Conservation (phyloP, 768 basidiomycete genomes). For the Royoungia palumana region DNA sequence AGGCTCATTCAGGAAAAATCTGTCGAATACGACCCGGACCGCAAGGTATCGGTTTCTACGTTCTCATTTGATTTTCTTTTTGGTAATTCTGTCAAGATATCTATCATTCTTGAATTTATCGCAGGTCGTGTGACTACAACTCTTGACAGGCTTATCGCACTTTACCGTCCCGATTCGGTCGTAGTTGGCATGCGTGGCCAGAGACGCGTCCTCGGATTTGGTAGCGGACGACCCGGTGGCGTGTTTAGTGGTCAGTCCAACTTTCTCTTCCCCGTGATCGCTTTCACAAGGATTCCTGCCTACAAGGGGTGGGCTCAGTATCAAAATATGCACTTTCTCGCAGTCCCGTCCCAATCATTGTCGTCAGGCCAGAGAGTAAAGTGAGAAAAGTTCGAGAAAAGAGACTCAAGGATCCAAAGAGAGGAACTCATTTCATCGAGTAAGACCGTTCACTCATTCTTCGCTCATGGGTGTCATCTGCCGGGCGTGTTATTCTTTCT, state of each 20-base stretch:
- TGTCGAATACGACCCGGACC: slow-evolving; percentile 69
- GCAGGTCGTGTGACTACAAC: slow-evolving; percentile 87
- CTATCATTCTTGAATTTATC: slow-evolving; percentile 90
- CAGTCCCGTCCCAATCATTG: slow-evolving; percentile 94
- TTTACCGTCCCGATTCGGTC: slow-evolving; percentile 88
- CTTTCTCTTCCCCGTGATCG: not conserved
- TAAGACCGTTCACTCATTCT: slow-evolving; percentile 20
- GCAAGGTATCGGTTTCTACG: slow-evolving; percentile 51
- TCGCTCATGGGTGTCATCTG: not conserved
- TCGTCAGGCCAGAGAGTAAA: slow-evolving; percentile 87
- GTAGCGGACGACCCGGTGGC: slow-evolving; percentile 26
- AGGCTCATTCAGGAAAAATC: slow-evolving; percentile 75
- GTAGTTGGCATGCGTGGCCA: slow-evolving; percentile 89
- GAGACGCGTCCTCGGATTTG: slow-evolving; percentile 46
- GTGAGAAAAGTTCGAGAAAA: slow-evolving; percentile 83
- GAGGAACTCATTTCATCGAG: slow-evolving; percentile 72
- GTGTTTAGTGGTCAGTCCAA: slow-evolving; percentile 23
- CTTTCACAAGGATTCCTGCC: slow-evolving; percentile 23
- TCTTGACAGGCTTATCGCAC: slow-evolving; percentile 86
- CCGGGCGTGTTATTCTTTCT: no score
- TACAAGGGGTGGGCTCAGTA: slow-evolving; percentile 61
- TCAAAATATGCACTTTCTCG: slow-evolving; percentile 79
- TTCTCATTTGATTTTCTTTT: not conserved
- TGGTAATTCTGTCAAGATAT: slow-evolving; percentile 49
- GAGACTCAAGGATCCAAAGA: slow-evolving; percentile 82